Evolutionary conservation across 352 stramenopile species (phyloP).

Genomic region (Pythium phragmiticola): DNA sequence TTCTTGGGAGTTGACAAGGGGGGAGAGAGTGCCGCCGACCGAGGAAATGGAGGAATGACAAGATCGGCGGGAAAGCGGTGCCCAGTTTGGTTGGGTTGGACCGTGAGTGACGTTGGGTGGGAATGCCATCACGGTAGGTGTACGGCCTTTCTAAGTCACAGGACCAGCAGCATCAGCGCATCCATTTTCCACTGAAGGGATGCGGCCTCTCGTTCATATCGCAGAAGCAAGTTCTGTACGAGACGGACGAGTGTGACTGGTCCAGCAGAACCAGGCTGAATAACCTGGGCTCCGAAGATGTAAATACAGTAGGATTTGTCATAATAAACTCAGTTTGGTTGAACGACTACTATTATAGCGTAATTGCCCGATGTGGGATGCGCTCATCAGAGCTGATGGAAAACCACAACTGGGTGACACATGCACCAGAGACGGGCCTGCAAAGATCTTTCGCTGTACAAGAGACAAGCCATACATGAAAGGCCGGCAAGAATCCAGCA

Average conservation of each 20-base stretch:
- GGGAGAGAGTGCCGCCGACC: not conserved
- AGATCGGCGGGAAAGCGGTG: not conserved
- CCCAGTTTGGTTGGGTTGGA: no score
- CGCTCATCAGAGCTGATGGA: not conserved
- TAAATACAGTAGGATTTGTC: not conserved
- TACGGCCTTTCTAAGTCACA: not conserved
- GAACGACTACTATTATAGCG: not conserved
- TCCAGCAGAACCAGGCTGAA: not conserved
- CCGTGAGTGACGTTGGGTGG: no score
- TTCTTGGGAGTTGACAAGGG: not conserved
- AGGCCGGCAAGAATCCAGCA: not conserved
- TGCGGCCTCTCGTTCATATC: not conserved
- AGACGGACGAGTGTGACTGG: not conserved
- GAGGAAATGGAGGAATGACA: constrained; percentile 2
- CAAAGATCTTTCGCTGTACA: not conserved
- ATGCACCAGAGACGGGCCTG: not conserved
- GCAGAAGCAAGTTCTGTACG: not conserved
- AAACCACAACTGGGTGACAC: not conserved
- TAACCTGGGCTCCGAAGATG: not conserved
- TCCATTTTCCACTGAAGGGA: not conserved
- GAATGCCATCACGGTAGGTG: not conserved
- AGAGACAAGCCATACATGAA: not conserved
- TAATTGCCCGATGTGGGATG: not conserved
- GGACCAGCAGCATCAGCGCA: not conserved
- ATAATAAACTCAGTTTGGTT: not conserved